Percentiles rank a stretch among this genome's conserved stretches.
phyloP scores from a whole-genome alignment of 2,329 filamentous ascomycete species.

The Calonectria honghensis region DNA sequence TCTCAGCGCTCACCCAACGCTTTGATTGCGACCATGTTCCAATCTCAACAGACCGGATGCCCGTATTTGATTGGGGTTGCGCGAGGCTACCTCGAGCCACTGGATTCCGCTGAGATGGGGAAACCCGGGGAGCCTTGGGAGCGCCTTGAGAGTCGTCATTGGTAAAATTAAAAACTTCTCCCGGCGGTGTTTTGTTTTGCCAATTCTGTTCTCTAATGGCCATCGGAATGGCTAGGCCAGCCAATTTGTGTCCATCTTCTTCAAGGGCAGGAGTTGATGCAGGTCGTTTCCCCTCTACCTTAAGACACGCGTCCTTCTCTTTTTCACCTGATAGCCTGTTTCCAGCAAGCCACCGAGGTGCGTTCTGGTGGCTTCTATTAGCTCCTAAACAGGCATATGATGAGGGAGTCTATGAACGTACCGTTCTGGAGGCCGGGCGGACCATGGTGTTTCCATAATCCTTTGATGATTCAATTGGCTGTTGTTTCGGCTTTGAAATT shows the following conservation, averaged over 20 bases:
- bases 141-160: neutral
- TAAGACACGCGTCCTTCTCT: neutral
- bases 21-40: conserved; percentile 63
- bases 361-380: neutral
- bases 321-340: neutral
- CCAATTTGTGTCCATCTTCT: neutral
- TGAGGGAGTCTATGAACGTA: neutral
- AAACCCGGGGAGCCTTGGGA: conserved; percentile 46
- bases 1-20: conserved; percentile 62
- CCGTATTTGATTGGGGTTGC: neutral
- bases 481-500: neutral
- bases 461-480: neutral
- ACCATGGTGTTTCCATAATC: neutral
- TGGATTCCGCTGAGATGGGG: conserved; percentile 31
- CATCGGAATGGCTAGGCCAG: neutral
- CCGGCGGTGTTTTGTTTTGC: neutral
- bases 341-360: neutral
- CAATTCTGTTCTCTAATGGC: neutral
- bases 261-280: neutral
- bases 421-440: neutral
- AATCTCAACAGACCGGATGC: conserved; percentile 39
- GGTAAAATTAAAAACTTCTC: neutral
- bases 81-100: neutral
- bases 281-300: neutral
- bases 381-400: no score